Evolutionary conservation across 306 rosid genomes (phyloP).

Genomic region (Quercus ilex): DNA sequence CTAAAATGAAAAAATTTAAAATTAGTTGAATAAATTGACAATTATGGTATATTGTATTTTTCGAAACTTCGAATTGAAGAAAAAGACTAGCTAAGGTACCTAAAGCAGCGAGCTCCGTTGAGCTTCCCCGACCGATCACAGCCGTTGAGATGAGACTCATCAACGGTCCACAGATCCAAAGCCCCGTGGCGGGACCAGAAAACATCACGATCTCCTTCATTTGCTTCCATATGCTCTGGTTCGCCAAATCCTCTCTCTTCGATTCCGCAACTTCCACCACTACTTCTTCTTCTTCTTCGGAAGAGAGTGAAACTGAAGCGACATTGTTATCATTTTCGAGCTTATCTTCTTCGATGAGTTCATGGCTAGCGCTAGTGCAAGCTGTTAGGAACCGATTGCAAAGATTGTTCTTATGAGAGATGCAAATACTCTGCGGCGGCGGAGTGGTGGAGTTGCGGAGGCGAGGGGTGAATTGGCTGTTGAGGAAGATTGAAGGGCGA

Average conservation of each 20-base stretch:
- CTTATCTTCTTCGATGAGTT: not conserved
- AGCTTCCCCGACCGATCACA: constrained; percentile 29
- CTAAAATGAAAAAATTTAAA: too few relatives aligned
- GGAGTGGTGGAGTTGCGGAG: not conserved
- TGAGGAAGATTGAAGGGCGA: not conserved
- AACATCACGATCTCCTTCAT: constrained; percentile 32
- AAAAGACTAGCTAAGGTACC: constrained; percentile 12
- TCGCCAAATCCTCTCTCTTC: constrained; percentile 19
- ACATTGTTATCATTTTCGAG: not conserved
- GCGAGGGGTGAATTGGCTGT: not conserved
- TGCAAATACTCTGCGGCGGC: not conserved
- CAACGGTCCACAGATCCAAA: constrained; percentile 32
- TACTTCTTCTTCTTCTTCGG: not conserved
- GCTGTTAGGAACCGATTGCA: not conserved
- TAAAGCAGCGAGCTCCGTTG: constrained; percentile 40
- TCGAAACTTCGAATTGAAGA: not conserved
- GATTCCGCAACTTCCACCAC: not conserved
- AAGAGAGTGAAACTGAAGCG: not conserved
- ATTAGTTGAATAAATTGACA: too few relatives aligned
- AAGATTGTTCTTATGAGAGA: not conserved
- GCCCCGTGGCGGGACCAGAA: constrained; percentile 33
- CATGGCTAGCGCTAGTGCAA: not conserved
- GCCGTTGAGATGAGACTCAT: constrained; percentile 37
- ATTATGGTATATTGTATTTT: too few relatives aligned
- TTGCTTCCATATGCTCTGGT: constrained; percentile 20